A percentile compares a stretch with the other conserved stretches of the same genome.
Evolutionary conservation across 805 yeast species (phyloP).

Genomic region (Suhomyces emberorum): DNA sequence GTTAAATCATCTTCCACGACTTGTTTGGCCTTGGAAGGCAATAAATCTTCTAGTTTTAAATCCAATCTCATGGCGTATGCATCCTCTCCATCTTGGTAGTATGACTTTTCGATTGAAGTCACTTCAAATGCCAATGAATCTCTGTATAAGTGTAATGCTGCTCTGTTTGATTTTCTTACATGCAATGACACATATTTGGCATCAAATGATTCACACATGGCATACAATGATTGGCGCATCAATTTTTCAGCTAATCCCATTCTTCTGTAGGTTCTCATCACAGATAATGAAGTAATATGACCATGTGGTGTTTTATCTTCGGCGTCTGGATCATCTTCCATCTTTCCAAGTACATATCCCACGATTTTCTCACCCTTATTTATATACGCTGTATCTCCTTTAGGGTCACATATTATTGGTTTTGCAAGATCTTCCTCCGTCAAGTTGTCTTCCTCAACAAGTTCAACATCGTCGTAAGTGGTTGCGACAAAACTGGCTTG

Average conservation of each 20-base stretch:
- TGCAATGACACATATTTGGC: conserved; percentile 87
- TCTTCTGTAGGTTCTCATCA: conserved; percentile 92
- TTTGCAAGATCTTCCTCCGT: conserved; percentile 23
- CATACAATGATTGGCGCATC: conserved; percentile 80
- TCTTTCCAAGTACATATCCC: conserved; percentile 94
- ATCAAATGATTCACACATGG: conserved; percentile 75
- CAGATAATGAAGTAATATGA: conserved; percentile 90
- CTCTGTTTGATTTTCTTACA: conserved; percentile 89
- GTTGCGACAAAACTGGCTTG: conserved; percentile 96
- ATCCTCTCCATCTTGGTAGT: conserved; percentile 96
- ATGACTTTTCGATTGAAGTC: conserved; percentile 75
- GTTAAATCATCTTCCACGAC: conserved; percentile 53
- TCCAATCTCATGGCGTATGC: conserved; percentile 91
- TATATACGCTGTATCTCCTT: conserved; percentile 64
- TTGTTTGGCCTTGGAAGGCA: conserved; percentile 50
- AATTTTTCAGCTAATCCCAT: conserved; percentile 91
- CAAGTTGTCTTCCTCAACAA: conserved; percentile 16
- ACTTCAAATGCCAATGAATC: conserved; percentile 84
- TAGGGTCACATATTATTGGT: conserved; percentile 31
- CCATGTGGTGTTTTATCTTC: conserved; percentile 80
- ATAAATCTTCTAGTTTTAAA: conserved; percentile 55
- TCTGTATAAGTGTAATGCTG: conserved; percentile 88
- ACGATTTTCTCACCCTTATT: conserved; percentile 74
- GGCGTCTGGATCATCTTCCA: conserved; percentile 90
- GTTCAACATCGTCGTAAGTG: conserved; percentile 47